Evolutionary conservation across 2,329 filamentous ascomycete species (phyloP).

Genomic region (Ascochyta lentis): DNA sequence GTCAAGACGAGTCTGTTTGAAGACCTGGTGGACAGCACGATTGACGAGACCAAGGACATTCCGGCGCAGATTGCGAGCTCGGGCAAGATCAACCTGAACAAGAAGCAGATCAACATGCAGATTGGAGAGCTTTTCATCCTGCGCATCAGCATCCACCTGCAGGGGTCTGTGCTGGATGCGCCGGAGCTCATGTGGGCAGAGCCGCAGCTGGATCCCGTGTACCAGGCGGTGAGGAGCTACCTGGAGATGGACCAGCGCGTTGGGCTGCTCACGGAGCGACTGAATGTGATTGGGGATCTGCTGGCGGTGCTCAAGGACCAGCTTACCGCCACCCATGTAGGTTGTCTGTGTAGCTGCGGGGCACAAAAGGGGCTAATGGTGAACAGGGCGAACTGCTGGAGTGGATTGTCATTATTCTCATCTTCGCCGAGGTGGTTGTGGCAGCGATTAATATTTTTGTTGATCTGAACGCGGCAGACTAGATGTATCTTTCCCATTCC

Average conservation of each 20-base stretch:
- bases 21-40: slow-evolving; percentile 91
- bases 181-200: slow-evolving; percentile 99
- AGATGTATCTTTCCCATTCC: slow-evolving; percentile 13
- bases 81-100: slow-evolving; percentile 86
- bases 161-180: slow-evolving; percentile 94
- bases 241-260: slow-evolving; percentile 98
- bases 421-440: slow-evolving; percentile 93
- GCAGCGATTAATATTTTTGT: slow-evolving; percentile 94
- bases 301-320: slow-evolving; percentile 94
- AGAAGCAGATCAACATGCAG: slow-evolving; percentile 97
- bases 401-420: slow-evolving; percentile 83
- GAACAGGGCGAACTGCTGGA: slow-evolving; percentile 56
- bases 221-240: slow-evolving; percentile 93
- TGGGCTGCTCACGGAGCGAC: slow-evolving; percentile 81
- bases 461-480: slow-evolving; percentile 79
- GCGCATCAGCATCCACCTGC: slow-evolving; percentile 96
- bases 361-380: too few species aligned
- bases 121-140: slow-evolving; percentile 98
- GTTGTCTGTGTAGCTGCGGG: slow-evolving; percentile 15
- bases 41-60: slow-evolving; percentile 90
- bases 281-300: slow-evolving; percentile 93
- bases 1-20: slow-evolving; percentile 99
- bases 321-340: slow-evolving; percentile 75
- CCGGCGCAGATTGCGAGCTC: slow-evolving; percentile 91
- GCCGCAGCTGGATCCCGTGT: slow-evolving; percentile 93